Evolutionary conservation across 2,329 filamentous ascomycete species (phyloP), one percentile per base, ranked within the genome.

Genomic region (Ceratocystis eucalypticola): DNA sequence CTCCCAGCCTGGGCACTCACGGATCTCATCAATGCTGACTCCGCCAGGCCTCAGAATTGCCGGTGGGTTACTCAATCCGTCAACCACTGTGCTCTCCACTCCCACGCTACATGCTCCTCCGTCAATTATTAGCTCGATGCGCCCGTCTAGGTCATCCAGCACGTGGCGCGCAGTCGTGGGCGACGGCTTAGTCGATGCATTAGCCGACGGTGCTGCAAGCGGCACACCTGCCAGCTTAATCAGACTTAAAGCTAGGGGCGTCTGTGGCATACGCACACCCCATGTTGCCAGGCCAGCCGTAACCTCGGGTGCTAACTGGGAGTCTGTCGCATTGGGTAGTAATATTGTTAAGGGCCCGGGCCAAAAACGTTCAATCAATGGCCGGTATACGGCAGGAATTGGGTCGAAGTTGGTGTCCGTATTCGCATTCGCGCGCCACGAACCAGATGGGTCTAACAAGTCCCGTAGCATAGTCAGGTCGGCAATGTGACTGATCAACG

Each of bases 51-150:
- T 79, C 44, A 99, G 78, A 44, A 99, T 84, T 2, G 87, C 84
- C 0, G 94, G 94, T 5, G 93, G 92, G 61, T 82, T 77, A 67
- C 85, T 90, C 15, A 97, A 77, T 0, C 94, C 94, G 72, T 97
- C 94, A 0, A 99, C 91, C 1, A 99, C 94, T 0, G 94, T 99
- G 74, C 91, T 96, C 76, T 99, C 94, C 0, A 99, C 91, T 1
- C 94, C 94, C 10, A 99, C 91, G 22, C 82, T 81, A 72, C 92
- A 97, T 0, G 86, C 77, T 0, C 94, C 94, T 1, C 93, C 94
- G 70, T 99, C 93, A 0, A 99, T 78, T 67, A 99, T 94, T 5
- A 93, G 79, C 71, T 89, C 85, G 70, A 99, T 95, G 62, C 87
- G 84, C 0, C 91, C 91, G 46, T 86, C 76, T 10, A 99, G 79